Conservation (phyloP, 2,329 filamentous ascomycete genomes). For the Magnaporthiopsis incrustans region DNA sequence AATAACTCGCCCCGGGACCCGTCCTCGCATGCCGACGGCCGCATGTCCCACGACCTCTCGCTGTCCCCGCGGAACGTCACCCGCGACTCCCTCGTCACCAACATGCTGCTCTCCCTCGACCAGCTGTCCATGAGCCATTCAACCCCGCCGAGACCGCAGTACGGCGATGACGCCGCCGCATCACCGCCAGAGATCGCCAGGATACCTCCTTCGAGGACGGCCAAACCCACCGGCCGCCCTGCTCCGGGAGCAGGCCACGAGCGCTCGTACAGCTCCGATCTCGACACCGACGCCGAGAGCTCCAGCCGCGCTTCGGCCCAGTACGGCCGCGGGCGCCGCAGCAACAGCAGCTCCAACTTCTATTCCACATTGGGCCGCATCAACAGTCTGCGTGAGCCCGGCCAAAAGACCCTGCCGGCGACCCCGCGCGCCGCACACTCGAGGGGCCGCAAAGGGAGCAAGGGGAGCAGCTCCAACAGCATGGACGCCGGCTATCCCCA, state of each 20-base stretch:
- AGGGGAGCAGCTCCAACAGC: conserved; percentile 56
- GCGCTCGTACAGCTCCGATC: conserved; percentile 55
- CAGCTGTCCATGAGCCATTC: conserved; percentile 58
- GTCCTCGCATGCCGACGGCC: conserved; percentile 22
- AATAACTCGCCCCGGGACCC: neutral
- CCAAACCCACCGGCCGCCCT: conserved; percentile 19
- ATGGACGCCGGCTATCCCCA: conserved; percentile 56
- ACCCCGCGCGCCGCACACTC: conserved; percentile 37
- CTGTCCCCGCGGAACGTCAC: conserved; percentile 62
- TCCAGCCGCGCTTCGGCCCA: conserved; percentile 44
- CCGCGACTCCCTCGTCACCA: conserved; percentile 86
- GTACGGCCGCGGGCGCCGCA: conserved; percentile 54
- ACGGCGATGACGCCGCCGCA: conserved; percentile 25
- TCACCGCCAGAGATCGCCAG: conserved; percentile 9
- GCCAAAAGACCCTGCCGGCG: conserved; percentile 28
- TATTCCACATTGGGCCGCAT: conserved; percentile 51
- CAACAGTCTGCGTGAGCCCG: conserved; percentile 51
- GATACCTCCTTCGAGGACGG: conserved; percentile 12
- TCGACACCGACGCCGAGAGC: conserved; percentile 51
- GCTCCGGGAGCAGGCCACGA: conserved; percentile 26
- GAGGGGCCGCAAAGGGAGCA: conserved; percentile 58
- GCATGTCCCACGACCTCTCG: conserved; percentile 80
- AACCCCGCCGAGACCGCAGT: conserved; percentile 20
- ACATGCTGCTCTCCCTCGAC: conserved; percentile 90
- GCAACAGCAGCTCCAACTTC: conserved; percentile 73